Conservation (phyloP, 2,329 filamentous ascomycete genomes). For the Fusarium fracticaudum region DNA sequence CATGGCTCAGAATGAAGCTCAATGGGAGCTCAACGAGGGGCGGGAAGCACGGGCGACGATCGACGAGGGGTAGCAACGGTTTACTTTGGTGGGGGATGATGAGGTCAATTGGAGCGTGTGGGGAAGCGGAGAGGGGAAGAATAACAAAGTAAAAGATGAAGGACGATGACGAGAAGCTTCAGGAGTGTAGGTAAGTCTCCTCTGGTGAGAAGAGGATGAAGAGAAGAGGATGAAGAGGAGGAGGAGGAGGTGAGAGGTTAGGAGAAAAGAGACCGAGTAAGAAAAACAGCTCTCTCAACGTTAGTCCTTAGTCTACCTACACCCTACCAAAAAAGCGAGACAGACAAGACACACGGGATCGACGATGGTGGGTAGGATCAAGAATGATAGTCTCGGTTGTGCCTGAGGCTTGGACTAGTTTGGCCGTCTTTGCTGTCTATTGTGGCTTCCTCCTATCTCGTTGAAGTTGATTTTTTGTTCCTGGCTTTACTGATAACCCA, state of each 20-base stretch:
- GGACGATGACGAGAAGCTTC: not conserved
- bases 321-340: slow-evolving; percentile 16
- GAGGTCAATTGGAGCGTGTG: slow-evolving; percentile 36
- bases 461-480: slow-evolving; percentile 4
- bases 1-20: slow-evolving; percentile 62
- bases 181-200: slow-evolving; percentile 21
- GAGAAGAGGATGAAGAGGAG: slow-evolving; percentile 3
- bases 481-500: slow-evolving; percentile 8
- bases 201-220: slow-evolving; percentile 1
- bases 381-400: slow-evolving; percentile 35
- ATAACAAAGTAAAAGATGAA: slow-evolving; percentile 8
- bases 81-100: slow-evolving; percentile 27
- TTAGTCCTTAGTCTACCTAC: slow-evolving; percentile 2
- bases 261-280: slow-evolving; percentile 10
- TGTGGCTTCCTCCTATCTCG: slow-evolving; percentile 16
- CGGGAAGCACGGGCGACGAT: slow-evolving; percentile 34
- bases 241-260: slow-evolving; percentile 14
- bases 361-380: slow-evolving; percentile 42
- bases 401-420: slow-evolving; percentile 36
- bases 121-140: slow-evolving; percentile 25
- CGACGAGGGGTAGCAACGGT: slow-evolving; percentile 35
- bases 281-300: slow-evolving; percentile 21
- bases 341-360: slow-evolving; percentile 32
- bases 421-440: slow-evolving; percentile 1
- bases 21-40: slow-evolving; percentile 23